These are phyloP conservation scores for Cyberlindnera euphorbiiphila DNA, from an alignment of 805 yeast genomes.

Conservation along the genomic window DNA sequence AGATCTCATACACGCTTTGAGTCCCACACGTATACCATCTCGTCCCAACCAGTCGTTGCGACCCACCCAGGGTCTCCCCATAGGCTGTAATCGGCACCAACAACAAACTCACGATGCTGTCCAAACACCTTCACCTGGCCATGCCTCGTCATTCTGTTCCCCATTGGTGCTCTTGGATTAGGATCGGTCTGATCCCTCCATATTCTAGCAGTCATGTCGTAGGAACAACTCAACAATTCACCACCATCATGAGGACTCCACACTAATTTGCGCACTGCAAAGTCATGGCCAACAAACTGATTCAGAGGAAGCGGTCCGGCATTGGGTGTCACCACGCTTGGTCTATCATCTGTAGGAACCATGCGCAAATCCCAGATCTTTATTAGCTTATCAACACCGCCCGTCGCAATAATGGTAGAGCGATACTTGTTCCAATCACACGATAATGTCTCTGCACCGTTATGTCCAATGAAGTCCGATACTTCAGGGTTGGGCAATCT, in stretches of 20 bases:
- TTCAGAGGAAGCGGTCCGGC: slow-evolving; percentile 66
- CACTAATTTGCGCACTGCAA: slow-evolving; percentile 74
- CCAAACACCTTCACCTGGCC: slow-evolving; percentile 57
- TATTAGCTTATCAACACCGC: slow-evolving; percentile 85
- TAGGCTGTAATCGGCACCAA: slow-evolving; percentile 91
- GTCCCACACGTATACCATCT: slow-evolving; percentile 88
- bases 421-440: slow-evolving; percentile 92
- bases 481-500: slow-evolving; percentile 60
- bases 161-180: slow-evolving; percentile 46
- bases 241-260: slow-evolving; percentile 90
- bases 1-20: slow-evolving; percentile 44
- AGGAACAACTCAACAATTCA: slow-evolving; percentile 69
- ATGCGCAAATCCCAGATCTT: slow-evolving; percentile 87
- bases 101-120: slow-evolving; percentile 81
- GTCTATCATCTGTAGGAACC: slow-evolving; percentile 41
- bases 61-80: slow-evolving; percentile 98
- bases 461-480: slow-evolving; percentile 64
- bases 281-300: slow-evolving; percentile 81
- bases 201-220: slow-evolving; percentile 88
- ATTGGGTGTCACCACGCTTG: slow-evolving; percentile 32
- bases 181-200: slow-evolving; percentile 76
- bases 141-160: slow-evolving; percentile 41
- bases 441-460: slow-evolving; percentile 74
- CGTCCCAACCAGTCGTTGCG: slow-evolving; percentile 96
- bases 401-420: slow-evolving; percentile 74